Percentiles rank a stretch among this genome's conserved stretches.
phyloP scores from a whole-genome alignment of 164 flowering plant species.

The Liquidambar formosana region DNA sequence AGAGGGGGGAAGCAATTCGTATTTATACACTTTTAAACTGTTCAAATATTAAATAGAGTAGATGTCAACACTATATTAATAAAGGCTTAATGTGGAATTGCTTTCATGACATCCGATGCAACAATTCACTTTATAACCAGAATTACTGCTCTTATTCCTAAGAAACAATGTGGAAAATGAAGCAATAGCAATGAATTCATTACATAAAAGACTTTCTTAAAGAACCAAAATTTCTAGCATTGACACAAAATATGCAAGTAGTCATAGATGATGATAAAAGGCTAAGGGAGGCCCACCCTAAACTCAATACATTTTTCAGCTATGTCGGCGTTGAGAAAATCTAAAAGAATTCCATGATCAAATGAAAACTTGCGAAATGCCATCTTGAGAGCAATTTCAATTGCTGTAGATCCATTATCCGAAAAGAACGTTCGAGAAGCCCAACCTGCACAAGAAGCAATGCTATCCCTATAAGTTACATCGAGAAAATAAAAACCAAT shows the following conservation, averaged over 20 bases:
- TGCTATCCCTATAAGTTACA: not conserved
- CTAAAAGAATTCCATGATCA: conserved; percentile 56
- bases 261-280: not conserved
- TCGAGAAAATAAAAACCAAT: not conserved
- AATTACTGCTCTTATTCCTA: not conserved
- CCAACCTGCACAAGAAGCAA: conserved; percentile 61
- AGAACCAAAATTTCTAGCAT: not conserved
- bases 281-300: conserved; percentile 41
- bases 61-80: no score
- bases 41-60: no score
- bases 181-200: no score
- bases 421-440: conserved; percentile 90
- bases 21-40: not conserved
- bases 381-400: conserved; percentile 97
- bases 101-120: not conserved
- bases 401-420: conserved; percentile 96
- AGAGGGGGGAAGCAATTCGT: not conserved
- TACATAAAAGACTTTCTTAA: not conserved
- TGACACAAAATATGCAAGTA: not conserved
- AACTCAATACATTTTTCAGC: conserved; percentile 38
- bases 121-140: not conserved
- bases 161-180: no score
- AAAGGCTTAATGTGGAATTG: no score
- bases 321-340: conserved; percentile 14
- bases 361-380: conserved; percentile 88